phyloP scores from a whole-genome alignment of 345 rosid species.

The Citrus sp. region DNA sequence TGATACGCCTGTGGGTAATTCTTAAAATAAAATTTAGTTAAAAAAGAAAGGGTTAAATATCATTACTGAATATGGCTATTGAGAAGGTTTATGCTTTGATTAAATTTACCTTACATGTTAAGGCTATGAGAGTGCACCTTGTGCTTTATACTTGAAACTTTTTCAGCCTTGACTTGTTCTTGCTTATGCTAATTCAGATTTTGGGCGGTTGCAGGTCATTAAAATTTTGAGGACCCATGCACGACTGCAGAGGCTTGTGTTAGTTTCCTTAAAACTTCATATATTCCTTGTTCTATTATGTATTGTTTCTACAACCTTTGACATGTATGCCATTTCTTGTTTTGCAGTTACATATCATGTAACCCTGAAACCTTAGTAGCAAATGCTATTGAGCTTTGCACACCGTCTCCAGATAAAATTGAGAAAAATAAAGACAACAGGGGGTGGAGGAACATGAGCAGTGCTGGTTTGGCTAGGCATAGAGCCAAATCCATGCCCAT shows the following conservation, averaged over 20 bases:
- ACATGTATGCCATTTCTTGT: conserved; percentile 1
- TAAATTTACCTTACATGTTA: neutral
- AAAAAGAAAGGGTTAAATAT: neutral
- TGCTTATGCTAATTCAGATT: neutral
- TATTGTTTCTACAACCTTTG: neutral
- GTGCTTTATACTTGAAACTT: neutral
- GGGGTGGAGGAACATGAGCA: conserved; percentile 71
- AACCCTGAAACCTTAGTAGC: conserved; percentile 92
- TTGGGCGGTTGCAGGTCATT: conserved; percentile 50
- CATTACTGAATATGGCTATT: neutral
- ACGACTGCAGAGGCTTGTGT: conserved; percentile 73
- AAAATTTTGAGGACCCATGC: conserved; percentile 80
- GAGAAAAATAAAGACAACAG: conserved; percentile 63
- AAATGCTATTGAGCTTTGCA: conserved; percentile 92
- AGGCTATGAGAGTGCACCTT: neutral
- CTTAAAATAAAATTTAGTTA: neutral
- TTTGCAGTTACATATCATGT: conserved; percentile 81
- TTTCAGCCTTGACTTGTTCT: neutral
- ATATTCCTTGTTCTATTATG: neutral
- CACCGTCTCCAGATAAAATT: conserved; percentile 57
- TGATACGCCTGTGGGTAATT: neutral
- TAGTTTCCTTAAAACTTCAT: conserved; percentile 34
- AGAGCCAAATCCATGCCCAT: conserved; percentile 85
- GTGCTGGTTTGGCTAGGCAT: conserved; percentile 78
- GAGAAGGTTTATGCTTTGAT: neutral